A percentile compares a stretch with the other conserved stretches of the same genome.
Evolutionary conservation across 1,284 basidiomycete species (phyloP).

Genomic region (Irpex sp.): DNA sequence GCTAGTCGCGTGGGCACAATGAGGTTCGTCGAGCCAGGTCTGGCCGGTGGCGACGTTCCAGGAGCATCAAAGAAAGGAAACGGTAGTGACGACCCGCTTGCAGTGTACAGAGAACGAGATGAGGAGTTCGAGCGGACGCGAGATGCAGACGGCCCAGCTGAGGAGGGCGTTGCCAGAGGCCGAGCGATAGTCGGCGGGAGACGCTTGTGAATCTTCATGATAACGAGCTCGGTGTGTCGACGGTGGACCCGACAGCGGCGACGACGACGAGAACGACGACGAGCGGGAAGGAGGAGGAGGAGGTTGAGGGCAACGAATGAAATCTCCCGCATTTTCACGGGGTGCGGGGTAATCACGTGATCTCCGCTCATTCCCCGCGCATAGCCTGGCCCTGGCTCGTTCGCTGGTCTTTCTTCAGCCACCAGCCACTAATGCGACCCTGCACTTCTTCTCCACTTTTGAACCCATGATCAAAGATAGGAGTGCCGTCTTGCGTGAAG

Average conservation of each 20-base stretch:
- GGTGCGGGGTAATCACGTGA: slow-evolving; percentile 6
- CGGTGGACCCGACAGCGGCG: slow-evolving; percentile 8
- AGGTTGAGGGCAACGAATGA: not conserved
- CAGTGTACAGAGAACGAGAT: slow-evolving; percentile 50
- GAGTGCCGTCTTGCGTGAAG: too few species aligned
- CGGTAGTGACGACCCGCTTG: slow-evolving; percentile 34
- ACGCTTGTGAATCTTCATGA: slow-evolving; percentile 66
- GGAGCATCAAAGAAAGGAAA: slow-evolving; percentile 59
- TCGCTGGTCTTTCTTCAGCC: not conserved
- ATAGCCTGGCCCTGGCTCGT: not conserved
- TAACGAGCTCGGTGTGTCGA: not conserved
- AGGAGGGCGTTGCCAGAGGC: slow-evolving; percentile 24
- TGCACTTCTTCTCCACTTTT: too few species aligned
- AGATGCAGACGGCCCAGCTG: slow-evolving; percentile 37
- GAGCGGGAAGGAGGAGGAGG: slow-evolving; percentile 11
- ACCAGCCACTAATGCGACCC: not conserved
- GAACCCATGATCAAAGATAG: too few species aligned
- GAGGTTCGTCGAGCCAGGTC: slow-evolving; percentile 46
- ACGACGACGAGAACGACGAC: slow-evolving; percentile 13
- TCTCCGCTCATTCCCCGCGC: not conserved
- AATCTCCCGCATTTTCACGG: not conserved
- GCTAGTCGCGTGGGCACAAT: slow-evolving; percentile 54
- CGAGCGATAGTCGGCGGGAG: slow-evolving; percentile 58
- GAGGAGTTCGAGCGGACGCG: slow-evolving; percentile 57
- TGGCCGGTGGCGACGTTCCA: slow-evolving; percentile 35